Evolutionary conservation across 148 eudicot species (phyloP), one percentile per base, ranked within the genome.

Genomic region (Suaeda aralocaspica): DNA sequence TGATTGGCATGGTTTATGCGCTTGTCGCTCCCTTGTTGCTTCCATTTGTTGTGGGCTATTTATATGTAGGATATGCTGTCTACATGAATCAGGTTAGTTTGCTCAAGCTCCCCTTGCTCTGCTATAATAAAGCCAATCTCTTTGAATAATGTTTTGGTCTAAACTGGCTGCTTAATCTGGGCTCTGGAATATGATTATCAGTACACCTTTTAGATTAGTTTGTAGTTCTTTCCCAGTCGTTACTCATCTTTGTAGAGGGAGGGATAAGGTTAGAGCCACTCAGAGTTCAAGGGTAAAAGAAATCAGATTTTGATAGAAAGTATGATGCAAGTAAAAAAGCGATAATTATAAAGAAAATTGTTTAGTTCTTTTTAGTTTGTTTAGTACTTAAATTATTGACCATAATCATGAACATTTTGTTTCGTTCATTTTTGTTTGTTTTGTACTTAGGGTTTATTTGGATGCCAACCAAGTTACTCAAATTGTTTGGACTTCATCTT

Each of bases 1-100:
- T 92, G 67, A 89, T 92, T 21, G 98, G 98, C 72, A 84, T 84
- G 86, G 86, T 86, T 36, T 92, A 92, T 66, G 91, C 98, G 5
- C 87, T 90, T 26, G 90, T 92, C 22, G 86, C 98, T 49, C 98
- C 98, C 9, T 77, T 92, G 85, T 81, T 92, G 73, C 92, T 90
- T 67, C 98, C 96, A 7, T 90, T 92, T 75, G 87, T 90, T 34
- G 84, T 92, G 60, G 93, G 88, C 81, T 92, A 90, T 78, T 81
- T 92, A 67, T 76, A 85, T 69, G 81, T 90, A 8, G 98, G 98
- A 72, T 92, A 92, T 60, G 82, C 84, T 55, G 96, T 92, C 70
- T 90, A 86, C 75, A 71, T 92, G 72, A 88, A 92, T 69, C 98
- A 92, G 96, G 98, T 90, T 63, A 13, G 74, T 39, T n/a, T n/a